phyloP scores from a whole-genome alignment of 2,329 filamentous ascomycete species.

The Calycina herbarum region DNA sequence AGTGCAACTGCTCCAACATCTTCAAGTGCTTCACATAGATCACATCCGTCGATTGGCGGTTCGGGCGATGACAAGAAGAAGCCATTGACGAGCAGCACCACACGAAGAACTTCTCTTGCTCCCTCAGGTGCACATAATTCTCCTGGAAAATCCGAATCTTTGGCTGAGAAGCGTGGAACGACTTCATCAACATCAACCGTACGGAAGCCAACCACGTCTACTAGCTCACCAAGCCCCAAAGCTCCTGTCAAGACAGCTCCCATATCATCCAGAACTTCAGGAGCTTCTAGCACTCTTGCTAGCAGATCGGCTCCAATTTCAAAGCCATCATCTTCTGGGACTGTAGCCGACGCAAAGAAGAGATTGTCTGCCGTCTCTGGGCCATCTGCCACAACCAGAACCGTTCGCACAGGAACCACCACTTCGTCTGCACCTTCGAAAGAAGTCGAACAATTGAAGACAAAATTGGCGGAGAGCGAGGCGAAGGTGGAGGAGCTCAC shows the following conservation, averaged over 20 bases:
- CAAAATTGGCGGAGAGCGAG: slow-evolving; percentile 59
- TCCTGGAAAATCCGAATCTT: slow-evolving; percentile 30
- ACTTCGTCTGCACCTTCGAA: slow-evolving; percentile 43
- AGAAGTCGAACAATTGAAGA: slow-evolving; percentile 60
- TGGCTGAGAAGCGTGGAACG: slow-evolving; percentile 34
- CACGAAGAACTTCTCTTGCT: slow-evolving; percentile 36
- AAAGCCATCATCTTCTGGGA: slow-evolving; percentile 39
- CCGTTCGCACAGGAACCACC: slow-evolving; percentile 41
- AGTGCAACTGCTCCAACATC: slow-evolving; percentile 36
- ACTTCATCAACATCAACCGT: slow-evolving; percentile 34
- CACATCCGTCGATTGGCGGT: slow-evolving; percentile 33
- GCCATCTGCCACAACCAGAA: slow-evolving; percentile 38
- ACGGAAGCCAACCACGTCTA: slow-evolving; percentile 34
- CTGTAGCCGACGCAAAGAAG: slow-evolving; percentile 55
- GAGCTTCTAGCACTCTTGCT: slow-evolving; percentile 37
- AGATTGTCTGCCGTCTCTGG: slow-evolving; percentile 53
- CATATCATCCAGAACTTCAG: slow-evolving; percentile 40
- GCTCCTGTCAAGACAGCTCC: slow-evolving; percentile 40
- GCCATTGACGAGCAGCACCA: slow-evolving; percentile 25
- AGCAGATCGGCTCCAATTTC: slow-evolving; percentile 37
- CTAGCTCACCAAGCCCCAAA: slow-evolving; percentile 39
- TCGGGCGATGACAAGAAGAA: slow-evolving; percentile 39
- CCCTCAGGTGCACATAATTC: slow-evolving; percentile 27
- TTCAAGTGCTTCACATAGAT: slow-evolving; percentile 32
- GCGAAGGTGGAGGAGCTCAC: slow-evolving; percentile 57